Percentiles rank a stretch among this genome's conserved stretches.
These are phyloP conservation scores for Pelargonium citronellum DNA, from an alignment of 441 rosid species.

Conservation along the genomic window DNA sequence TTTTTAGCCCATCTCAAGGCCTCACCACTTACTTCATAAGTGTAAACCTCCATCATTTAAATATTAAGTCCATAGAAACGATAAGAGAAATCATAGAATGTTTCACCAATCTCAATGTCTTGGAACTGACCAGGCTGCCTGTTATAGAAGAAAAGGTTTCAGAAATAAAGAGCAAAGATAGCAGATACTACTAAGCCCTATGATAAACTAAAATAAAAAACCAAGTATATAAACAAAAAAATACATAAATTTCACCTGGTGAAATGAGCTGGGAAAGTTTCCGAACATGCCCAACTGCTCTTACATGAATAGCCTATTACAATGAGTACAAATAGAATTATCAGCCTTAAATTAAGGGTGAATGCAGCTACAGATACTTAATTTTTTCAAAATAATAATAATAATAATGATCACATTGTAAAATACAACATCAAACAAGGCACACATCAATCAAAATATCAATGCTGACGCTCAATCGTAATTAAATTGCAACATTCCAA, in stretches of 20 bases:
- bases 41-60: background rate
- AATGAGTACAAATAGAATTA: background rate
- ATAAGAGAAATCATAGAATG: background rate
- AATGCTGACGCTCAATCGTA: too few relatives aligned
- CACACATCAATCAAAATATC: too few relatives aligned
- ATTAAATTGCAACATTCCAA: background rate
- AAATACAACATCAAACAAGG: too few relatives aligned
- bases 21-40: background rate
- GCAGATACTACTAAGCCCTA: background rate
- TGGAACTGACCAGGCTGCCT: conserved; percentile 45
- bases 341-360: too few relatives aligned
- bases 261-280: conserved; percentile 43
- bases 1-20: background rate
- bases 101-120: conserved; percentile 40
- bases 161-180: conserved; percentile 7
- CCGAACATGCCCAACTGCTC: conserved; percentile 34
- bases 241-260: conserved; percentile 35
- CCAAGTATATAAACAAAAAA: background rate
- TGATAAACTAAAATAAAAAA: background rate
- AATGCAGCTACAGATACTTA: background rate
- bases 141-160: conserved; percentile 22
- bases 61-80: background rate
- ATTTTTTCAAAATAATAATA: background rate
- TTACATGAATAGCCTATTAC: conserved; percentile 26
- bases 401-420: too few relatives aligned